Conservation (phyloP, 202 grass and related monocot species). For the Digitaria exilis region DNA sequence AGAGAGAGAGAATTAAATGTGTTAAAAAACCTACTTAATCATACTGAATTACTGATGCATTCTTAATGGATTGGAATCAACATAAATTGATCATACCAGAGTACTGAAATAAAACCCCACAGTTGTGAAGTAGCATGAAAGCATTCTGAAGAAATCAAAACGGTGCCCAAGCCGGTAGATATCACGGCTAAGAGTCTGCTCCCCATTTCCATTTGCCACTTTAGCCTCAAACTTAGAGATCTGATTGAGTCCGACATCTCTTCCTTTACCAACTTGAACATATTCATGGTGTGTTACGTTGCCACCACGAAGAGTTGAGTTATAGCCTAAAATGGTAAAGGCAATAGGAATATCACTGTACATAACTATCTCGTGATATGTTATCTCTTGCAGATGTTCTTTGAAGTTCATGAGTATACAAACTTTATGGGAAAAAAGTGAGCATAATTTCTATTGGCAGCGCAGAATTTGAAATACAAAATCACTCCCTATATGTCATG, state of each 20-base stretch:
- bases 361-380: slow-evolving; percentile 12
- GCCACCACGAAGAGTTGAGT: slow-evolving; percentile 89
- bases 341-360: neutral
- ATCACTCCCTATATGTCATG: neutral
- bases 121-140: slow-evolving; percentile 94
- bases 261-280: slow-evolving; percentile 96
- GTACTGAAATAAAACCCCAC: slow-evolving; percentile 93
- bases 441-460: slow-evolving; percentile 13
- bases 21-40: slow-evolving; percentile 34
- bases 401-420: slow-evolving; percentile 3
- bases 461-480: slow-evolving; percentile 14
- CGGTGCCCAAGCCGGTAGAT: slow-evolving; percentile 90
- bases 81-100: slow-evolving; percentile 59
- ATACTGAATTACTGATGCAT: neutral
- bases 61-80: slow-evolving; percentile 15
- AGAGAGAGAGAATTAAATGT: neutral
- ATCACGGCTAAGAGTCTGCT: slow-evolving; percentile 90
- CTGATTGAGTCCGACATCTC: slow-evolving; percentile 94
- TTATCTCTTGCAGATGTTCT: slow-evolving; percentile 1
- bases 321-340: slow-evolving; percentile 64
- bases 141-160: slow-evolving; percentile 97
- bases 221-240: slow-evolving; percentile 95
- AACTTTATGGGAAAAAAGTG: neutral
- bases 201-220: slow-evolving; percentile 94
- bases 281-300: slow-evolving; percentile 97